Percentiles rank a stretch among this genome's conserved stretches.
These are phyloP conservation scores for Pleurotus salmoneostramineus DNA, from an alignment of 768 basidiomycete genomes.

Conservation along the genomic window DNA sequence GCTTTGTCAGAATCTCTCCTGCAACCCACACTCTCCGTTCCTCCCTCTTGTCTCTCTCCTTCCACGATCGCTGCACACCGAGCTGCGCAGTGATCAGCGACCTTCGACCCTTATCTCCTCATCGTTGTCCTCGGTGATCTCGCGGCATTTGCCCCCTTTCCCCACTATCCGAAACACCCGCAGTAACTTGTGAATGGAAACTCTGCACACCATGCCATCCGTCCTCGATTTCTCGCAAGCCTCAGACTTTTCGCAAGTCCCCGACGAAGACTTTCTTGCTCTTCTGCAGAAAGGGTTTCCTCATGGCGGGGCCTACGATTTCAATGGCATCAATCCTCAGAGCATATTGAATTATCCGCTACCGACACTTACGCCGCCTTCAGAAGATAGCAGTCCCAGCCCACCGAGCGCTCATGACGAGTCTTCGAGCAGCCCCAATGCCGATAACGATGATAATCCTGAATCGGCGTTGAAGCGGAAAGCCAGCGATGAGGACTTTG, in stretches of 20 bases:
- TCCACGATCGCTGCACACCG: background rate
- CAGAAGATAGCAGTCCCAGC: conserved; percentile 78
- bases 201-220: conserved; percentile 40
- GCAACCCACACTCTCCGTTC: conserved; percentile 5
- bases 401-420: conserved; percentile 49
- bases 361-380: conserved; percentile 54
- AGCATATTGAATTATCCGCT: conserved; percentile 47
- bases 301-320: conserved; percentile 18
- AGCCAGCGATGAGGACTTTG: conserved; percentile 59
- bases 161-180: conserved; percentile 1
- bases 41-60: background rate
- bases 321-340: conserved; percentile 57
- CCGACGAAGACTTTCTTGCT: conserved; percentile 75
- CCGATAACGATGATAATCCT: conserved; percentile 34
- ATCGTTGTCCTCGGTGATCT: conserved; percentile 2
- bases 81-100: background rate
- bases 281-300: conserved; percentile 77
- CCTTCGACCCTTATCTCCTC: background rate
- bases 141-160: background rate
- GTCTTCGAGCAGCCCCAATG: conserved; percentile 10
- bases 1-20: conserved; percentile 10
- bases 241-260: conserved; percentile 55
- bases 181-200: conserved; percentile 37
- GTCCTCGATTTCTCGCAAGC: conserved; percentile 70
- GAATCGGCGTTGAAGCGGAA: conserved; percentile 70